Base-by-base conservation (phyloP, 805 yeast genomes). In the Candida lessepsii region DNA sequence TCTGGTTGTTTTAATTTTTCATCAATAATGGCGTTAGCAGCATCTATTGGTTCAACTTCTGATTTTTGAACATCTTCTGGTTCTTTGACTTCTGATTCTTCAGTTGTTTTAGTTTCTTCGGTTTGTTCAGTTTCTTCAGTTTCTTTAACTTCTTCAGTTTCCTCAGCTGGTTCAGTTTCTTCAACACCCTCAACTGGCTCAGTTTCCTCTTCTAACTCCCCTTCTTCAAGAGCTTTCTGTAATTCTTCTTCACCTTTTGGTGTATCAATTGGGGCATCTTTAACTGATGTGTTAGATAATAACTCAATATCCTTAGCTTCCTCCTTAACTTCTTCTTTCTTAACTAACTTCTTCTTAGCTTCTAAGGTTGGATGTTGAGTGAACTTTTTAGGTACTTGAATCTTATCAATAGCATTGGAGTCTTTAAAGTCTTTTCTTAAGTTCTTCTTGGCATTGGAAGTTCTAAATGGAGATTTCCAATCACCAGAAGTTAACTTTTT, bases 401-500 rank as follows among this genome's bases (percentile, higher is more conserved):
- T 45, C 20, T 56, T 53, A 18, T 55, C 53, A 34, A 68, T 60
- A 23, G 54, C 49, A 51, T 67, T 68, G 29, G 53, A 52, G 11
- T 61, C 63, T 41, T 58, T 57, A 42, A 61, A 67, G 49, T 67
- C 61, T 46, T 67, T 51, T 35, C 56, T 52, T 39, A 63, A 59
- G 49, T 61, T 66, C 51, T 59, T 61, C 35, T 48, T 53, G 27
- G 47, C 21, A 5, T 52, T 44, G 9, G 54, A 34, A 19, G 52
- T 44, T 51, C 74, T 58, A 35, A 69, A 69, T n/a, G 73, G 74
- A 4, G 73, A 67, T 10, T 61, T 59, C 73, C 73, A 69, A 2
- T 61, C 57, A 27, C 60, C 55, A 19, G 61, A 48, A 19, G 64
- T 52, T 49, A 61, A 58, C 46, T 60, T 51, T 45, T 61, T 60